Conservation (phyloP, 2,329 filamentous ascomycete species). For the Fusarium newnesense region DNA sequence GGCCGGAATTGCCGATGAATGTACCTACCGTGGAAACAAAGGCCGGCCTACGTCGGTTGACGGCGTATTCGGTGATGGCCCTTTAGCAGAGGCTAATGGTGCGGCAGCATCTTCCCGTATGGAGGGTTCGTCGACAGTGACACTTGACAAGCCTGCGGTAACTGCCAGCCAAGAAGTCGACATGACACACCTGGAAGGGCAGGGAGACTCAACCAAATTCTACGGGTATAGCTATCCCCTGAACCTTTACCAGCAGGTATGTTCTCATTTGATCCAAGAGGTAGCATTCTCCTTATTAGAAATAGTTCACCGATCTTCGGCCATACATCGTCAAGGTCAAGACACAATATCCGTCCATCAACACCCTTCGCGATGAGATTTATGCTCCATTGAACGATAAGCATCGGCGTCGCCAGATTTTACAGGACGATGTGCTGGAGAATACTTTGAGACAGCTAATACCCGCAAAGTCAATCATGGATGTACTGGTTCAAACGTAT, state of each 20-base stretch:
- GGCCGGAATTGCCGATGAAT: not conserved
- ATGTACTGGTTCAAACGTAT: not conserved
- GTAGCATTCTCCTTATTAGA: not conserved
- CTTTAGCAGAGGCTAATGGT: accelerated
- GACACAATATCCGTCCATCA: not conserved
- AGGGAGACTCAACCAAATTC: not conserved
- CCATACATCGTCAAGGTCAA: not conserved
- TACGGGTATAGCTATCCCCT: not conserved
- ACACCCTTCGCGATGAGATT: not conserved
- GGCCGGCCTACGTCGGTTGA: not conserved
- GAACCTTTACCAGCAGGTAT: not conserved
- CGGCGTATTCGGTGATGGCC: accelerated
- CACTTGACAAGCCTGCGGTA: accelerated
- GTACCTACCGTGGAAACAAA: not conserved
- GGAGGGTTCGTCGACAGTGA: accelerated
- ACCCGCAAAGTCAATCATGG: not conserved
- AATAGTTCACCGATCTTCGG: not conserved
- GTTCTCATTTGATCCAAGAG: accelerated
- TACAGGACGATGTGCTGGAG: not conserved
- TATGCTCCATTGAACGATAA: not conserved
- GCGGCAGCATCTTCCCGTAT: not conserved
- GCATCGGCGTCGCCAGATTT: no score
- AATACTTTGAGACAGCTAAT: not conserved
- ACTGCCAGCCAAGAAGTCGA: accelerated
- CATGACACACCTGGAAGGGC: not conserved